phyloP scores from a whole-genome alignment of 2,329 filamentous ascomycete genomes.

The Aplosporella prunicola region DNA sequence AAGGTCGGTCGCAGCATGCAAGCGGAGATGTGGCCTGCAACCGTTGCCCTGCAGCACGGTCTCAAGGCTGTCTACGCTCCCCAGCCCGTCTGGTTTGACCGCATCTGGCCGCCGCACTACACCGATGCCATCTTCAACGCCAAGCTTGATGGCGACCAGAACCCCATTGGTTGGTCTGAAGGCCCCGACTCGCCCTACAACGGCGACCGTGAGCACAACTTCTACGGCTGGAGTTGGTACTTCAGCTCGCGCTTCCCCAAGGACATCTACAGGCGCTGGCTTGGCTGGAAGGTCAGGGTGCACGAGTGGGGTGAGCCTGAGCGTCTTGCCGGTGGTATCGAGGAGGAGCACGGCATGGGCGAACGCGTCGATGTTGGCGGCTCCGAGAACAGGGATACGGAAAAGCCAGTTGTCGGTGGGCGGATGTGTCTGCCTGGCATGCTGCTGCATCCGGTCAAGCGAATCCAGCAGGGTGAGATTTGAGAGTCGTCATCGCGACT shows the following conservation, averaged over 20 bases:
- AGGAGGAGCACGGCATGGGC: slow-evolving; percentile 26
- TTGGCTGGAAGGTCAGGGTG: slow-evolving; percentile 71
- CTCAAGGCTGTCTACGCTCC: slow-evolving; percentile 87
- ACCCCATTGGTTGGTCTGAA: slow-evolving; percentile 41
- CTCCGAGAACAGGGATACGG: slow-evolving; percentile 9
- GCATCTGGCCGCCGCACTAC: slow-evolving; percentile 73
- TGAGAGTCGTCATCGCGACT: slow-evolving; percentile 6
- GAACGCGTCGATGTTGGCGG: slow-evolving; percentile 39
- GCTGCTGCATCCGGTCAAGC: slow-evolving; percentile 82
- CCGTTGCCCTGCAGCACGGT: slow-evolving; percentile 79
- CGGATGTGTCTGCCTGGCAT: slow-evolving; percentile 88
- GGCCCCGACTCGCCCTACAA: slow-evolving; percentile 35
- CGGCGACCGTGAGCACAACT: slow-evolving; percentile 74
- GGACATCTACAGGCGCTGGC: slow-evolving; percentile 76
- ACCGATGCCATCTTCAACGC: slow-evolving; percentile 72
- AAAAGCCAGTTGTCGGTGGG: slow-evolving; percentile 34
- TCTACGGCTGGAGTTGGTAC: slow-evolving; percentile 81
- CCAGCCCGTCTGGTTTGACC: slow-evolving; percentile 80
- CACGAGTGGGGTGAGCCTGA: slow-evolving; percentile 72
- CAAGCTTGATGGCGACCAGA: slow-evolving; percentile 53
- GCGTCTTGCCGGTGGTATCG: slow-evolving; percentile 35
- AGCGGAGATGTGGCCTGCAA: slow-evolving; percentile 92
- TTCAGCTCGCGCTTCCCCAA: slow-evolving; percentile 77
- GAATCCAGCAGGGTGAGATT: slow-evolving; percentile 23
- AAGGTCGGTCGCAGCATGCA: slow-evolving; percentile 83